Percentiles rank a stretch among this genome's conserved stretches.
Conservation (phyloP, 2,329 filamentous ascomycete species). For the Cercospora janseana region DNA sequence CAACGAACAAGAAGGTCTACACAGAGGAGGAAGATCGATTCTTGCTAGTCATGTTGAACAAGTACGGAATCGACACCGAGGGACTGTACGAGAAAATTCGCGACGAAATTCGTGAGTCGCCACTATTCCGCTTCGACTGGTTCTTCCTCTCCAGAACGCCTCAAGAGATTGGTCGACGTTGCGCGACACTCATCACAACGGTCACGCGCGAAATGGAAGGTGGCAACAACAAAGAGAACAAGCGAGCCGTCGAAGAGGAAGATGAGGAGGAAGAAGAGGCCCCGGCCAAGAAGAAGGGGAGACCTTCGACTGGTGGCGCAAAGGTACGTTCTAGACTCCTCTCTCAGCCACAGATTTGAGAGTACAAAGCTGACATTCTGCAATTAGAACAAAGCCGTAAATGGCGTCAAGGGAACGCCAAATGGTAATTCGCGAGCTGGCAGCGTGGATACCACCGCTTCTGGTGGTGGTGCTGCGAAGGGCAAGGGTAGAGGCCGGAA, state of each 20-base stretch:
- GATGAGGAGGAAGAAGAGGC: slow-evolving; percentile 74
- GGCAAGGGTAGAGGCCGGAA: slow-evolving; percentile 46
- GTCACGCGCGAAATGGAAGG: slow-evolving; percentile 91
- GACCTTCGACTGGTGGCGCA: slow-evolving; percentile 61
- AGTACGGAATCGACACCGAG: slow-evolving; percentile 87
- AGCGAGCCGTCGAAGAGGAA: slow-evolving; percentile 75
- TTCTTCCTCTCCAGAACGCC: slow-evolving; percentile 96
- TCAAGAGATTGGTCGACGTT: slow-evolving; percentile 85
- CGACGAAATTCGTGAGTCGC: slow-evolving; percentile 93
- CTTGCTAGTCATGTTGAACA: slow-evolving; percentile 87
- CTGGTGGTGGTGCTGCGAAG: slow-evolving; percentile 46
- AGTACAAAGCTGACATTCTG: slow-evolving; percentile 11
- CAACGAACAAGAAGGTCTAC: slow-evolving; percentile 99
- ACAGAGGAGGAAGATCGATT: slow-evolving; percentile 98
- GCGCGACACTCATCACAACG: slow-evolving; percentile 89
- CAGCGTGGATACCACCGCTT: slow-evolving; percentile 76
- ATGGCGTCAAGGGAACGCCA: slow-evolving; percentile 80
- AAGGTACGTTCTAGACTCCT: slow-evolving; percentile 61
- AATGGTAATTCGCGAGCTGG: slow-evolving; percentile 78
- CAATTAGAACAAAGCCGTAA: slow-evolving; percentile 85
- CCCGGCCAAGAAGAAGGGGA: slow-evolving; percentile 92
- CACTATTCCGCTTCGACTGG: slow-evolving; percentile 97
- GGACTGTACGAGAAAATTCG: slow-evolving; percentile 88
- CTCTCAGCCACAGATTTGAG: too few relatives aligned
- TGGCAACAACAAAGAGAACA: slow-evolving; percentile 53